phyloP scores from a whole-genome alignment of 2,329 filamentous ascomycete species.

The Mariannaea sp. region DNA sequence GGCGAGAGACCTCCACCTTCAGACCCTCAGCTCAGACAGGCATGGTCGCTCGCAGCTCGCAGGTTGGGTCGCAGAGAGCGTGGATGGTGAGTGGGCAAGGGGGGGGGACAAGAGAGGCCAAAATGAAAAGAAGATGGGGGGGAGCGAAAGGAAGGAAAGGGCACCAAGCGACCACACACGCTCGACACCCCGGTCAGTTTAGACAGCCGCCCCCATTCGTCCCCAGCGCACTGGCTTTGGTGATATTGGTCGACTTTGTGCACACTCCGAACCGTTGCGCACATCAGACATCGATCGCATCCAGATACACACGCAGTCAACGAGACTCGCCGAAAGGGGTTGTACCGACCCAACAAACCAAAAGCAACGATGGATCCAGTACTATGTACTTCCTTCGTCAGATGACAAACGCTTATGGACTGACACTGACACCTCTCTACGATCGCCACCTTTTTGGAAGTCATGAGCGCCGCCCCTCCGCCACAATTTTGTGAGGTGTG shows the following conservation, averaged over 20 bases:
- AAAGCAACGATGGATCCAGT: constrained; percentile 16
- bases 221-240: constrained; percentile 34
- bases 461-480: constrained; percentile 28
- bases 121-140: not conserved
- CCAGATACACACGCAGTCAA: constrained; percentile 12
- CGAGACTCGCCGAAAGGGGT: constrained; percentile 20
- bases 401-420: constrained; percentile 13
- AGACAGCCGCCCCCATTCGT: constrained; percentile 27
- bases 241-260: constrained; percentile 19
- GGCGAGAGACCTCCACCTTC: constrained; percentile 10
- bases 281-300: constrained; percentile 18
- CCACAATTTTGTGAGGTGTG: constrained; percentile 32
- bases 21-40: constrained; percentile 22
- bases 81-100: constrained; percentile 17
- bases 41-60: constrained; percentile 13
- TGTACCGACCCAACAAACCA: constrained; percentile 15
- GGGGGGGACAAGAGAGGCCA: not conserved
- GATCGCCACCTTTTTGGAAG: constrained; percentile 26
- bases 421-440: constrained; percentile 11
- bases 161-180: constrained; percentile 29
- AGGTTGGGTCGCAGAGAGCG: constrained; percentile 9
- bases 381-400: constrained; percentile 14
- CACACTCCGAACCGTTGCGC: constrained; percentile 5
- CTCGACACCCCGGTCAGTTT: constrained; percentile 19
- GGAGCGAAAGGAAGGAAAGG: constrained; percentile 26